These are phyloP conservation scores for Warburgia ugandensis DNA, from an alignment of 164 flowering plant species.

Conservation along the genomic window DNA sequence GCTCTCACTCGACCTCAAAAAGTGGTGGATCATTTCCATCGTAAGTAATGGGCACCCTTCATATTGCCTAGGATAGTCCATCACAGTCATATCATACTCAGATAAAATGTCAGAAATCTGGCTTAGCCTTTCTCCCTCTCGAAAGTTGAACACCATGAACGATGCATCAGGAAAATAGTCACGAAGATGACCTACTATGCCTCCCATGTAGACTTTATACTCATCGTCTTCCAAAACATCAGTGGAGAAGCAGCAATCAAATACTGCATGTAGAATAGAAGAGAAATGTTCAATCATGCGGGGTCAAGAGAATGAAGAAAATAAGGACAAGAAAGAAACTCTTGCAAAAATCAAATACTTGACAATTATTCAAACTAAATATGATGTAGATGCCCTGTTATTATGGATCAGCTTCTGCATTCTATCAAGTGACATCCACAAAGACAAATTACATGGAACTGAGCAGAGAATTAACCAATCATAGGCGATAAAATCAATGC, in stretches of 20 bases:
- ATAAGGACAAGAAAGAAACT: too few relatives aligned
- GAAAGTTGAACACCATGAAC: slow-evolving; percentile 77
- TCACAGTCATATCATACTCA: slow-evolving; percentile 72
- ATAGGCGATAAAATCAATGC: too few relatives aligned
- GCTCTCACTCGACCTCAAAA: slow-evolving; percentile 79
- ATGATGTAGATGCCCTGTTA: too few relatives aligned
- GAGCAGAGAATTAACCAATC: too few relatives aligned
- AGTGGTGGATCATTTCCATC: slow-evolving; percentile 86
- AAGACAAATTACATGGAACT: too few relatives aligned
- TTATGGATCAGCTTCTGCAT: too few relatives aligned
- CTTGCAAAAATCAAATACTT: too few relatives aligned
- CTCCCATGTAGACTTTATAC: slow-evolving; percentile 58
- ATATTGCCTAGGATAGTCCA: slow-evolving; percentile 93
- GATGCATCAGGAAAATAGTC: slow-evolving; percentile 77
- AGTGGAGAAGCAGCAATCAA: slow-evolving; percentile 82
- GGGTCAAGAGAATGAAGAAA: too few relatives aligned
- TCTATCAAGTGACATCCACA: too few relatives aligned
- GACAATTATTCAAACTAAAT: too few relatives aligned
- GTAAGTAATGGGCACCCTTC: slow-evolving; percentile 79
- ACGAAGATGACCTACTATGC: slow-evolving; percentile 53
- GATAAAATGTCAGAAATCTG: slow-evolving; percentile 43
- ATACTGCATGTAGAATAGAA: slow-evolving; percentile 43
- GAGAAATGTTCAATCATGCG: too few relatives aligned
- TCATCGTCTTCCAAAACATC: slow-evolving; percentile 56
- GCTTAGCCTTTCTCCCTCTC: slow-evolving; percentile 53